phyloP scores from a whole-genome alignment of 2,329 filamentous ascomycete species.

The Trichoderma cornu-damae region DNA sequence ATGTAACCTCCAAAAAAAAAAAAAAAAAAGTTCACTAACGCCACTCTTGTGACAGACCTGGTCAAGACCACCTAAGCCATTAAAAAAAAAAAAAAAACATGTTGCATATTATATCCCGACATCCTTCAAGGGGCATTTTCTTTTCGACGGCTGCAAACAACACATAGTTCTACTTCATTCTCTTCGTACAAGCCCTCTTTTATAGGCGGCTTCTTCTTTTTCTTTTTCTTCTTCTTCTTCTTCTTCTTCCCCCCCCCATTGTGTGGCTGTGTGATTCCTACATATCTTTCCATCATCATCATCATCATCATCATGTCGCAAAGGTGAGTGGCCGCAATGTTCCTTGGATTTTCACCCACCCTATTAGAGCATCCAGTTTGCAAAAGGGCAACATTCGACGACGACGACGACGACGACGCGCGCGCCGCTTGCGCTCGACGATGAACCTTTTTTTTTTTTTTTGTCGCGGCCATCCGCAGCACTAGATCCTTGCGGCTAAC shows the following conservation, averaged over 20 bases:
- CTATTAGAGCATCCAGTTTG: background rate
- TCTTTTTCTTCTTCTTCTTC: background rate
- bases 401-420: background rate
- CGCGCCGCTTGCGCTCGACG: background rate
- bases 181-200: background rate
- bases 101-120: background rate
- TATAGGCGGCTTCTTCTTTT: background rate
- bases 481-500: background rate
- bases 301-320: slow-evolving; percentile 33
- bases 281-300: background rate
- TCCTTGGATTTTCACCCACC: background rate
- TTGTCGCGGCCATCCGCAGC: background rate
- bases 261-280: background rate
- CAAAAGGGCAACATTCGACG: background rate
- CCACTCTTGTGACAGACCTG: slow-evolving; percentile 7
- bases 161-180: background rate
- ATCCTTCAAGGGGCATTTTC: background rate
- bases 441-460: background rate
- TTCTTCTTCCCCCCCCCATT: background rate
- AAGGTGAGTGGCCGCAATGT: slow-evolving; percentile 34
- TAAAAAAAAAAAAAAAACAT: too few relatives aligned
- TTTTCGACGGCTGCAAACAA: background rate
- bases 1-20: slow-evolving; percentile 3
- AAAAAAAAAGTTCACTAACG: slow-evolving; percentile 10
- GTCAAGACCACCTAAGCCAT: slow-evolving; percentile 22